Base-by-base conservation (phyloP, 2,329 filamentous ascomycete species). In the Fusarium abutilonis region DNA sequence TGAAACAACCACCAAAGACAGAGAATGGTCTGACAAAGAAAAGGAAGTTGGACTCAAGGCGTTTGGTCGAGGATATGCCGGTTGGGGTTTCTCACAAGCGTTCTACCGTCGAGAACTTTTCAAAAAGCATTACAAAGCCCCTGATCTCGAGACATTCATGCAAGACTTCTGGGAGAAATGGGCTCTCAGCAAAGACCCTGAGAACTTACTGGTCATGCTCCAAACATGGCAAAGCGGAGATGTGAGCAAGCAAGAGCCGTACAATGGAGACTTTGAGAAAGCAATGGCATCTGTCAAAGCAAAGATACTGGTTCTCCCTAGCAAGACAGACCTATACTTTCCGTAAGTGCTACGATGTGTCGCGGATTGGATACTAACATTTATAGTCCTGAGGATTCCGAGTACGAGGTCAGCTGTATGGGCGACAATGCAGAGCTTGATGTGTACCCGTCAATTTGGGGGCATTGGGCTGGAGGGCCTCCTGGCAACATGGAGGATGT, bases 221-320 rank as follows among this genome's bases (percentile, higher is more conserved):
- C 83, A 89, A 31, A 93, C 90, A 0, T 95, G 91, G 91, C 90
- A 94, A 73, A 81, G 84, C 6, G 90, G 83, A 1, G 89, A 94
- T 68, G 83, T 86, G 45, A 90, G 89, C 4, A 76, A 83, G 6
- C 89, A 92, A 69, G 81, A 86, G 51, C 87, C 86, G 4, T 93
- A 90, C 63, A 82, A 88, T 56, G 87, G 85, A 1, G 77, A 90
- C 60, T 89, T 92, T 62, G 81, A 83, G 56, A 81, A 82, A 49
- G 86, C 89, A 0, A 82, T 94, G 84, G 79, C 80, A 42, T 82
- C 79, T 3, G 92, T 94, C 74, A 90, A 89, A 72, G 88, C 90
- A 1, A 91, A 87, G 67, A 87, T 85, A 0, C 75, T 94, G 38
- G 88, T 94, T 4, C 74, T 93, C 13, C 91, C 91, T 0, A 77